Base-by-base conservation (phyloP, 257 asterid species). In the Nicotiana paniculata region DNA sequence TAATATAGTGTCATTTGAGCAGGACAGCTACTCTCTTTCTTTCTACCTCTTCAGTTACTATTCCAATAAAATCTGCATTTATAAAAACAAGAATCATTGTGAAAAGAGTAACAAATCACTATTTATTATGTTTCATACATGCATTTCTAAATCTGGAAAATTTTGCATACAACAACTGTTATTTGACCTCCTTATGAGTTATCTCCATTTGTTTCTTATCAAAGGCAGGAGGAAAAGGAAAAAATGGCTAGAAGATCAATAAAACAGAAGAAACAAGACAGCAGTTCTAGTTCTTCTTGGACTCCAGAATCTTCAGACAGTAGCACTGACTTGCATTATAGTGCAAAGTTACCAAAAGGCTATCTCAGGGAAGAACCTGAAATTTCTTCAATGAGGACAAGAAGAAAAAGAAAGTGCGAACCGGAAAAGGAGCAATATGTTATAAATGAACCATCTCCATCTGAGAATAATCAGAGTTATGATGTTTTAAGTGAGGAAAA, bases 191-290 rank as follows among this genome's bases (percentile, higher is more conserved):
- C 18, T 3, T 51, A 15, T 75, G 59, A 75, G 16, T 9, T 51
- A 26, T 17, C n/a, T n/a, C 63, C 46, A 26, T 26, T 26, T 51
- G 80, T 75, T 51, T 51, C 26, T 3, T 3, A 9, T 75, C 63
- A 15, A 51, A 28, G 10, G 21, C 46, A 75, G 3, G 16, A 26
- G 43, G 58, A 74, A 26, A 1, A 62, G 3, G 9, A 35, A 15
- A 43, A 74, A 26, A 82, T 82, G 77, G 82, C 13, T 15, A 26
- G 82, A 48, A 82, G 79, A 75, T 62, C 85, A 30, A 82, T 35
- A 63, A 82, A 63, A 28, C 6, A 18, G 57, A 82, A 69, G 51
- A 70, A 72, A 26, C 18, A 54, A 21, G 59, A 37, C 10, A 75
- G 65, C 16, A 58, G 57, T 9, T 72, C 35, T 46, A 39, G 58